Base-by-base conservation (phyloP, 352 stramenopile species). In the Phytophthora cryptogea region DNA sequence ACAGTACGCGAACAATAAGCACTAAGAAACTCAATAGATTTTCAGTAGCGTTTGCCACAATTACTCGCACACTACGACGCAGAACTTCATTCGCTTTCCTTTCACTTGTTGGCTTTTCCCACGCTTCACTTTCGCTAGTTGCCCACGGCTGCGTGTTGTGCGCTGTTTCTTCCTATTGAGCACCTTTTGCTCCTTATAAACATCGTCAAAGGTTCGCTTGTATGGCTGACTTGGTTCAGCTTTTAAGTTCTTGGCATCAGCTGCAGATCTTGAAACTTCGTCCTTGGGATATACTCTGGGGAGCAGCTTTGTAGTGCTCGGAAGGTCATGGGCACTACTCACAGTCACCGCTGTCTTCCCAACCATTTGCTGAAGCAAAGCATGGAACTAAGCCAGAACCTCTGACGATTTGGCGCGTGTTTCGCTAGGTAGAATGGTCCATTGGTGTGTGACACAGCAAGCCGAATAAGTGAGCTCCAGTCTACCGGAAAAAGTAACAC, bases 391-490 rank as follows among this genome's bases (percentile, higher is more conserved):
- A 2, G 60, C 54, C 16, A 72, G 46, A 4, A 78, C 46, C 10
- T 75, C 59, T 35, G 72, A 37, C 6, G 60, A 63, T 40, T 83
- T 67, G 1, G 56, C 6, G 8, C 72, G 46, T 4, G 76, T 75
- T 49, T 82, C 63, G 43, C 76, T 80, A 39, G 51, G 28, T 26
- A 83, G 52, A n/a, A 72, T 55, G 2, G 46, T 48, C 64, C 68
- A 79, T 27, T 78, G 59, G 10, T 57, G 72, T 6, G 53, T 54
- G 26, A 80, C 58, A 33, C 72, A 82, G 50, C 70, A 72, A 4
- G 72, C 70, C 16, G 72, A 72, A 40, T 82, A 85, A 7, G 66
- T 85, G 11, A 80, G 31, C 0, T 70, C 39, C 7, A 65, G 65
- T 3, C 51, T 48, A 28, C 59, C 67, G 4, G 72, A 66, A 54